These are phyloP conservation scores for Henckelia pumila DNA, from an alignment of 257 asterid genomes.

Conservation along the genomic window DNA sequence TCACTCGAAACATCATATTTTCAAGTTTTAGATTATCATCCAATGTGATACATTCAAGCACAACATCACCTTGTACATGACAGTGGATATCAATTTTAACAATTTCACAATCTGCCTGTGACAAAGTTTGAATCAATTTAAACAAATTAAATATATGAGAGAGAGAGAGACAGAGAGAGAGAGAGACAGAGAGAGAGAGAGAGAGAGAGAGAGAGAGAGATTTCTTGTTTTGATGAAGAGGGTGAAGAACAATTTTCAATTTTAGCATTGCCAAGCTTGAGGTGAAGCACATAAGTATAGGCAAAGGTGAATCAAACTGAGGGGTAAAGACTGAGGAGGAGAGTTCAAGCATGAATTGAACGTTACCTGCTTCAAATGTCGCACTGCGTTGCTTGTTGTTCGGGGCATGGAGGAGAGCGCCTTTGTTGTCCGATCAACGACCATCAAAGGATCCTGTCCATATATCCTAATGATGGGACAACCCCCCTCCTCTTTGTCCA, in stretches of 20 bases:
- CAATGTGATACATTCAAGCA: constrained; percentile 62
- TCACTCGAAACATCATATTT: constrained; percentile 58
- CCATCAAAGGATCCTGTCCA: constrained; percentile 58
- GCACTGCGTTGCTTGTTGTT: constrained; percentile 30
- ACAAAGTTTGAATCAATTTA: constrained; percentile 27
- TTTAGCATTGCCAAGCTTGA: too few relatives aligned
- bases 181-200: neutral
- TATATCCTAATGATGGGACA: constrained; percentile 57
- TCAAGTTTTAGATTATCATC: constrained; percentile 42
- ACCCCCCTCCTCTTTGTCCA: constrained; percentile 52
- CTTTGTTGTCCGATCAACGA: constrained; percentile 48
- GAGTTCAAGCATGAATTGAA: constrained; percentile 5
- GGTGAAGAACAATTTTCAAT: too few relatives aligned
- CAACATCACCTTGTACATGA: constrained; percentile 71
- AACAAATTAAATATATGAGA: neutral
- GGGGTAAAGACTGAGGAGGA: too few relatives aligned
- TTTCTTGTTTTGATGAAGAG: too few relatives aligned
- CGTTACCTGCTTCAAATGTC: constrained; percentile 49
- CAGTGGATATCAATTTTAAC: constrained; percentile 63
- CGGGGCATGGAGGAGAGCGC: constrained; percentile 47
- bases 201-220: neutral
- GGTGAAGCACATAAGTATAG: too few relatives aligned
- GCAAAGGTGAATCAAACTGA: too few relatives aligned
- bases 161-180: neutral
- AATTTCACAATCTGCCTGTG: constrained; percentile 62